phyloP scores from a whole-genome alignment of 768 basidiomycete species.

The Cantharellus anzutake region DNA sequence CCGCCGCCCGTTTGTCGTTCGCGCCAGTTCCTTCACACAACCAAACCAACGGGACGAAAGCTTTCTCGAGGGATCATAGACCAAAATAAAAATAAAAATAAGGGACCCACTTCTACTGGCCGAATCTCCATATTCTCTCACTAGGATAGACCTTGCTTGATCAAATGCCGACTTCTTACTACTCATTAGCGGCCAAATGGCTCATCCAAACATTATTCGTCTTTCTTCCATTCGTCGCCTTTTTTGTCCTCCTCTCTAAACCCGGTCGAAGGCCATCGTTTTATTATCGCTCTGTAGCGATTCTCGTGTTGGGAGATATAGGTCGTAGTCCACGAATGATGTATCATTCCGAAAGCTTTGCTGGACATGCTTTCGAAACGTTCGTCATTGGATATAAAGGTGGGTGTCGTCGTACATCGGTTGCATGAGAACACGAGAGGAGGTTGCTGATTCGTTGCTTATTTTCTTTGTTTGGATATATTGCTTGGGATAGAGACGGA shows the following conservation, averaged over 20 bases:
- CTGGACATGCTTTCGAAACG: slow-evolving; percentile 56
- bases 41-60: no score
- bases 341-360: slow-evolving; percentile 93
- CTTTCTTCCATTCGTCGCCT: neutral
- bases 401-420: slow-evolving; percentile 13
- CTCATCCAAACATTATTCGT: neutral
- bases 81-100: no score
- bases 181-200: neutral
- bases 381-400: slow-evolving; percentile 76
- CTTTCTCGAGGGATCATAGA: no score
- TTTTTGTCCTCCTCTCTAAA: neutral
- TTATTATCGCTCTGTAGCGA: slow-evolving; percentile 46
- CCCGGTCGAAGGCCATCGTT: neutral
- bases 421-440: no score
- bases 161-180: no score
- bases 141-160: no score
- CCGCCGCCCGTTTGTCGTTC: no score
- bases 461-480: neutral
- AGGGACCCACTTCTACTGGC: no score
- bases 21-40: no score
- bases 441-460: no score
- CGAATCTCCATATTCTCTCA: no score
- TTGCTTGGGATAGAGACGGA: slow-evolving; percentile 40
- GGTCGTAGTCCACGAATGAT: slow-evolving; percentile 96
- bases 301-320: slow-evolving; percentile 88